phyloP scores from a whole-genome alignment of 108 stramenopile species.

The Fragilaria radians region DNA sequence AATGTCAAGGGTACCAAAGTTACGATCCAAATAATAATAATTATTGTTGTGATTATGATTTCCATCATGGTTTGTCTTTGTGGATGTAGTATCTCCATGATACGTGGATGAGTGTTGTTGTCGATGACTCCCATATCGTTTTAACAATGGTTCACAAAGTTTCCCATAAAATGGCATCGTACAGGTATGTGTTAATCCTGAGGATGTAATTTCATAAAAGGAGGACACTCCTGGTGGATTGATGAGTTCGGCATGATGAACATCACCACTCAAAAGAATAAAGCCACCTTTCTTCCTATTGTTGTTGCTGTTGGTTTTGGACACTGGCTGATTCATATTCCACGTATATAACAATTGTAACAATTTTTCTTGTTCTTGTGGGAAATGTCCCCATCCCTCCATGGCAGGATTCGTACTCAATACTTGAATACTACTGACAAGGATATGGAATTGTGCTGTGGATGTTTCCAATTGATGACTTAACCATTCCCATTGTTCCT shows the following conservation, averaged over 20 bases:
- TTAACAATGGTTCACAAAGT: constrained; percentile 54
- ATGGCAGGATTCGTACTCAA: constrained; percentile 79
- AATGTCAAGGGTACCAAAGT: constrained; percentile 60
- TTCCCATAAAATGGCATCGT: constrained; percentile 53
- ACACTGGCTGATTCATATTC: too few species aligned
- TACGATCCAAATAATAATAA: constrained; percentile 40
- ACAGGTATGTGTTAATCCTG: constrained; percentile 84
- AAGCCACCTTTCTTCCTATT: constrained; percentile 16
- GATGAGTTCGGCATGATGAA: constrained; percentile 84
- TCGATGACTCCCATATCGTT: constrained; percentile 37
- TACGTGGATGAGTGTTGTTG: neutral
- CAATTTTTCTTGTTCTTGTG: constrained; percentile 48
- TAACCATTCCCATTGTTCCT: constrained; percentile 85
- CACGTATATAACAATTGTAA: constrained; percentile 53
- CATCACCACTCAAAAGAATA: constrained; percentile 77
- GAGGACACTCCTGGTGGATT: constrained; percentile 6
- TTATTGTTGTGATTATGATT: neutral
- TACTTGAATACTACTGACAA: constrained; percentile 78
- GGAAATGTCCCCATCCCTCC: constrained; percentile 89
- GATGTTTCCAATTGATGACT: constrained; percentile 36
- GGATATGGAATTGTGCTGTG: constrained; percentile 40
- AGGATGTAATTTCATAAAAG: constrained; percentile 79
- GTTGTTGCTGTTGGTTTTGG: too few species aligned
- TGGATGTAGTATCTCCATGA: neutral
- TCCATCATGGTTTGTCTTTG: constrained; percentile 10